Conservation (phyloP, 108 stramenopile species). For the Hondaea fermentalgiana region DNA sequence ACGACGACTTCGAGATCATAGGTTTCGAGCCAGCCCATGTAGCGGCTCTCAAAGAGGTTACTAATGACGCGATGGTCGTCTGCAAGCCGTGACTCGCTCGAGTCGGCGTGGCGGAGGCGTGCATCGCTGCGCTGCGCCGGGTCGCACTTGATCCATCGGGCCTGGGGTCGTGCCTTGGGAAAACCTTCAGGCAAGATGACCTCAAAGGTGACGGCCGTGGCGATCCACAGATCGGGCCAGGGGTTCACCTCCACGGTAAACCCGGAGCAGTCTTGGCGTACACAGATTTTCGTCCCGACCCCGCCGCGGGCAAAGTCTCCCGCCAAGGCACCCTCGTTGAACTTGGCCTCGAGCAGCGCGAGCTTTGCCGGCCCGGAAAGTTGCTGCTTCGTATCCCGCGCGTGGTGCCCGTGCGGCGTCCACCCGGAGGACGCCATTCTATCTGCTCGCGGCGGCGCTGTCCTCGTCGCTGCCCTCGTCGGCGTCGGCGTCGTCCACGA, state of each 20-base stretch:
- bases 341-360: not conserved
- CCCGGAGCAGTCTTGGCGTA: not conserved
- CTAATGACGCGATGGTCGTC: not conserved
- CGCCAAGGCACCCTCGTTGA: not conserved
- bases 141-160: not conserved
- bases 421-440: too few relatives aligned
- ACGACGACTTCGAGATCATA: not conserved
- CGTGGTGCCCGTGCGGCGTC: not conserved
- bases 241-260: not conserved
- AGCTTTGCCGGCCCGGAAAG: not conserved
- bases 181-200: not conserved
- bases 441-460: too few relatives aligned
- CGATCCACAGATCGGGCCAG: not conserved
- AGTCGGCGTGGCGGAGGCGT: not conserved
- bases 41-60: not conserved
- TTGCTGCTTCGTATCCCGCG: not conserved
- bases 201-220: not conserved
- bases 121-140: not conserved
- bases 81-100: not conserved
- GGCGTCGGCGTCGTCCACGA: too few relatives aligned
- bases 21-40: slow-evolving; percentile 18
- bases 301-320: not conserved
- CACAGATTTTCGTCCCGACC: not conserved
- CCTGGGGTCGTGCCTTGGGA: not conserved
- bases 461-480: too few relatives aligned